phyloP scores from a whole-genome alignment of 805 yeast species.

The Candida germanica region DNA sequence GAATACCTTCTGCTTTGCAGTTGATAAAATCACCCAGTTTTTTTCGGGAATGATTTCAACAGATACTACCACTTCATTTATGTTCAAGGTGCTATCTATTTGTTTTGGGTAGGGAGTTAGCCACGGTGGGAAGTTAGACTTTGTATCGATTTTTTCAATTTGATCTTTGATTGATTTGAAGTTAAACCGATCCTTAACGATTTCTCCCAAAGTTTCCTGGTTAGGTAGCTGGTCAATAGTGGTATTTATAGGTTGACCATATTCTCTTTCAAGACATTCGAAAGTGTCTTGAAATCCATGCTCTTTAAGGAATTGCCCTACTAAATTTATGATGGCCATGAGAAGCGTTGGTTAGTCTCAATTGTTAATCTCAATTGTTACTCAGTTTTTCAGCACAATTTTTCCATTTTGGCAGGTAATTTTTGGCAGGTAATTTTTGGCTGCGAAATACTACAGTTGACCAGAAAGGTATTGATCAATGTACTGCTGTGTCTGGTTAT shows the following conservation, averaged over 20 bases:
- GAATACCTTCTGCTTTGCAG: slow-evolving; percentile 15
- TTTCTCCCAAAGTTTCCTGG: slow-evolving; percentile 37
- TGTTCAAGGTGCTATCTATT: slow-evolving; percentile 5
- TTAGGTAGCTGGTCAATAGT: slow-evolving; percentile 13
- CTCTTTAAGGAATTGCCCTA: slow-evolving; percentile 59
- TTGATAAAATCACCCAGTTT: slow-evolving; percentile 9
- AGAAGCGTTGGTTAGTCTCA: neutral
- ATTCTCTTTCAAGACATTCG: slow-evolving; percentile 45
- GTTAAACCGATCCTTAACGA: slow-evolving; percentile 35
- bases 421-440: no score
- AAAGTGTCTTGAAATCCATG: slow-evolving; percentile 48
- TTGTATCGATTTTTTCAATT: slow-evolving; percentile 7
- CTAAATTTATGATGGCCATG: slow-evolving; percentile 27
- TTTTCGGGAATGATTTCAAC: slow-evolving; percentile 10
- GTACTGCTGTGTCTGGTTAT: slow-evolving; percentile 34
- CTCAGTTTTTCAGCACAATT: no score
- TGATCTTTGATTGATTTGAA: slow-evolving; percentile 19
- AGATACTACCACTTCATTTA: slow-evolving; percentile 27
- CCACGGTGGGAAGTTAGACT: slow-evolving; percentile 23
- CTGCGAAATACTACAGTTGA: no score
- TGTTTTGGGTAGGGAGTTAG: slow-evolving; percentile 27
- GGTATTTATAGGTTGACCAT: slow-evolving; percentile 31
- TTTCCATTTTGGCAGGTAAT: neutral
- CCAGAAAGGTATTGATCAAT: no score
- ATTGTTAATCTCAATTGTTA: no score